Base-by-base conservation (phyloP, 2,329 filamentous ascomycete species). In the Aureobasidium sp. region DNA sequence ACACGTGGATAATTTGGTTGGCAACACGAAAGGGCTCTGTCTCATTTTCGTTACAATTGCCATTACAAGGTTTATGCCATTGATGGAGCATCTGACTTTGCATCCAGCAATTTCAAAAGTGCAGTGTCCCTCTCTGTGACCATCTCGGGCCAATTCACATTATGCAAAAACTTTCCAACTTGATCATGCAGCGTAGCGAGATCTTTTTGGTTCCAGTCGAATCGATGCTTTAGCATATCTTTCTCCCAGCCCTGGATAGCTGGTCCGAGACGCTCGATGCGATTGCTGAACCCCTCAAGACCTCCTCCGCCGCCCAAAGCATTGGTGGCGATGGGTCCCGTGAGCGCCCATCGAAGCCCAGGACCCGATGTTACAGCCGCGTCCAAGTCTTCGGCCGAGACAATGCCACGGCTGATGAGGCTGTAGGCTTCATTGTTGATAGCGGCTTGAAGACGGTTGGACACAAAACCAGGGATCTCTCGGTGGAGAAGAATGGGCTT, bases 391-490 rank as follows among this genome's bases (percentile, higher is more conserved):
- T 75, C 70, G 0, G 80, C 81, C 1, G 73, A 71, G 2, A 83
- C 79, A 0, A 85, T 81, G 9, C 80, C 82, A 59, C 78, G 74
- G 5, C 78, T 71, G 2, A 85, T 82, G 0, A 85, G 74, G 67
- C 80, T 77, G 31, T 82, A 78, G 2, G 82, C 80, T 67, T 85
- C 83, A 5, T 81, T 72, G 42, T 84, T 71, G 31, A 86, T 66
- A 1, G 82, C 82, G 70, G 84, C 85, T 0, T 82, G 81, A 2
- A 86, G 73, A 15, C 83, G 71, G 62, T 85, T 86, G 4, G 80
- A 81, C 7, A 85, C 82, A 65, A 85, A 85, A 0, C 83, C 83
- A 0, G 77, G 76, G 17, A 76, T 74, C 68, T 84, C 80, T 47
- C 81, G 80, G 56, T 77, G 73, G 25, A 84, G 69, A 2, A 81